These are phyloP conservation scores for Mycena alexandri DNA, from an alignment of 768 basidiomycete species.

Conservation along the genomic window DNA sequence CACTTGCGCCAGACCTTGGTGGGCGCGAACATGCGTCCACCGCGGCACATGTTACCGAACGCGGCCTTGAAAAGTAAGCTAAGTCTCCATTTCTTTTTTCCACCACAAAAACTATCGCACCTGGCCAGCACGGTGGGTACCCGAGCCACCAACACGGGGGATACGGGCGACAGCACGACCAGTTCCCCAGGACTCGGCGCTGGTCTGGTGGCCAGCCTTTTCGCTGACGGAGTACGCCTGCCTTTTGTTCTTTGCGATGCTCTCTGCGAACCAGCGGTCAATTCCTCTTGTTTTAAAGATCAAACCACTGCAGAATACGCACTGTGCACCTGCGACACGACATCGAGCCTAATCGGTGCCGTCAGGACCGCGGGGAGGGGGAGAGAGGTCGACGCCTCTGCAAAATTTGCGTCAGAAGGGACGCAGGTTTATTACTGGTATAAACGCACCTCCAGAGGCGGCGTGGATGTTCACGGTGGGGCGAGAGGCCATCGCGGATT, in stretches of 20 bases:
- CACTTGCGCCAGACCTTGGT: constrained; percentile 99
- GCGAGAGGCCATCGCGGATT: constrained; percentile 85
- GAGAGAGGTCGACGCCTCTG: constrained; percentile 89
- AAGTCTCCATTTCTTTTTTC: too few species aligned
- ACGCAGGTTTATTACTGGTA: constrained; percentile 30
- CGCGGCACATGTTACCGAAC: constrained; percentile 99
- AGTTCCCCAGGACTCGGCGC: constrained; percentile 99
- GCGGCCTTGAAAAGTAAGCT: constrained; percentile 77
- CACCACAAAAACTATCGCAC: constrained; percentile 53
- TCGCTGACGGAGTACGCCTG: constrained; percentile 97
- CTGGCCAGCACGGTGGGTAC: constrained; percentile 98
- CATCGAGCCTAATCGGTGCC: constrained; percentile 98
- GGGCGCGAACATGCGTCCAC: constrained; percentile 99
- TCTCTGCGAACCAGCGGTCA: constrained; percentile 70
- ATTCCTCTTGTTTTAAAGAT: background rate
- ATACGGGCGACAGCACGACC: constrained; percentile 99
- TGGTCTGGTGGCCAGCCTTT: constrained; percentile 99
- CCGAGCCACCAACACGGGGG: constrained; percentile 98
- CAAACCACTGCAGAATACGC: constrained; percentile 51
- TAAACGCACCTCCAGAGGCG: constrained; percentile 73
- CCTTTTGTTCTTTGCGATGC: constrained; percentile 97
- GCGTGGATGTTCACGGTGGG: constrained; percentile 91
- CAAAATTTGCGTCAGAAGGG: constrained; percentile 23
- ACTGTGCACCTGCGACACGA: constrained; percentile 99
- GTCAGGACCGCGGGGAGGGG: constrained; percentile 96